Percentiles rank a stretch among this genome's conserved stretches.
Conservation (phyloP, 1,139 yeast species). For the Blastobotrys capitulatus region DNA sequence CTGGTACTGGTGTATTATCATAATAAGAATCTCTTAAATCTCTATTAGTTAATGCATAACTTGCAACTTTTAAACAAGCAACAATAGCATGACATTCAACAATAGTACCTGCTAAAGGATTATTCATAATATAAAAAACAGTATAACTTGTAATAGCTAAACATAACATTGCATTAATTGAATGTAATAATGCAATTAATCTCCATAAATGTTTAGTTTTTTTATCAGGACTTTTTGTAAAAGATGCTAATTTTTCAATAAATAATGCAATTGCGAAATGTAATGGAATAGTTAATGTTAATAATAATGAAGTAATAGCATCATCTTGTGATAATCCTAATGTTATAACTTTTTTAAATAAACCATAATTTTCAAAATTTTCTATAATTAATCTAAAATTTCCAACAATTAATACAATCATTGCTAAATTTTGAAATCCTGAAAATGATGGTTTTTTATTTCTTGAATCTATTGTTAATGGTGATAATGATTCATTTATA, state of each 20-base stretch:
- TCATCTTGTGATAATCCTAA: constrained; percentile 34
- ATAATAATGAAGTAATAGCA: constrained; percentile 22
- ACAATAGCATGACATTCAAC: constrained; percentile 39
- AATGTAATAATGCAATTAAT: constrained; percentile 32
- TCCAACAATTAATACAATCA: constrained; percentile 36
- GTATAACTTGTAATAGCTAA: constrained; percentile 32
- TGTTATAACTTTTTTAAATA: constrained; percentile 30
- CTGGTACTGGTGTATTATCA: constrained; percentile 29
- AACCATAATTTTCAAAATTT: constrained; percentile 36
- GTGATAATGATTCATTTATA: constrained; percentile 18
- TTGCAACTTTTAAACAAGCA: constrained; percentile 37
- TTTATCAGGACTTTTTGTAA: neutral
- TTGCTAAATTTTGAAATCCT: constrained; percentile 39
- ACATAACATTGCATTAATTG: constrained; percentile 30
- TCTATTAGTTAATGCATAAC: constrained; percentile 41
- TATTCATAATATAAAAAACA: constrained; percentile 34
- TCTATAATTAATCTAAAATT: constrained; percentile 37
- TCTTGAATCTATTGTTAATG: constrained; percentile 19
- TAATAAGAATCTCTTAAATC: constrained; percentile 35
- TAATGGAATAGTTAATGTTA: constrained; percentile 33
- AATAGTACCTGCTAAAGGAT: constrained; percentile 41
- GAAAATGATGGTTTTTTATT: constrained; percentile 23
- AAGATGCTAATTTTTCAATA: constrained; percentile 29
- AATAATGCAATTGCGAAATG: constrained; percentile 35
- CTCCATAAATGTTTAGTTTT: constrained; percentile 28